Evolutionary conservation across 1,139 yeast genomes (phyloP), one percentile per base, ranked within the genome.

Genomic region (Pichia sp.): DNA sequence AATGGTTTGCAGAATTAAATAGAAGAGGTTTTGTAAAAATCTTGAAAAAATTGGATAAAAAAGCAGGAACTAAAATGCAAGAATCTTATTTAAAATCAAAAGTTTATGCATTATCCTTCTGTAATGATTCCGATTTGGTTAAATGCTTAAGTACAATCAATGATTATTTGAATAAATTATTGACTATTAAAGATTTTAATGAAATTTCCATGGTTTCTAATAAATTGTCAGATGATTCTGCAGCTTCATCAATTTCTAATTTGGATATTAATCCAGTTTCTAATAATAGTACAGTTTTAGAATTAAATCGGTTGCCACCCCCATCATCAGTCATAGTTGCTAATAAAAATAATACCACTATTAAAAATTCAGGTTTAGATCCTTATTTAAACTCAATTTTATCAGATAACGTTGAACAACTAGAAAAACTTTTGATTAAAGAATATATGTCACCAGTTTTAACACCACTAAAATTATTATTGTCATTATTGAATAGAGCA

Each of bases 1-100:
- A 81, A 59, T 89, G 97, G 96, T 91, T 78, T 60, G 94, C 95
- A 15, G 97, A 89, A 54, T 74, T 89, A 55, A 91, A 91, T 65
- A 87, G 84, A 59, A 80, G 91, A 48, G 98, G 96, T 0, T 84
- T 88, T 55, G 74, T 79, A 43, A 91, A 91, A 66, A 91, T 91
- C 50, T 69, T 91, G 58, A 91, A 91, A 65, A 88, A 88, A 56
- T 71, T 88, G 52, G 97, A 91, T 60, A 91, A 91, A 66, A 87
- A 87, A 59, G 70, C 82, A 43, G 85, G 89, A 11, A 76, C 80
- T 20, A 68, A 71, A 48, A 78, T 82, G 46, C 86, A 83, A 60
- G 76, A 76, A 36, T 67, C 72, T 25, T 88, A 84, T 56, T 65
- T 88, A 46, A 63, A 72, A 21, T 75, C 91, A 1, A 76, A 93